A percentile compares a stretch with the other conserved stretches of the same genome.
Conservation (phyloP, 208 protist species). For the Naegleria fowleri region DNA sequence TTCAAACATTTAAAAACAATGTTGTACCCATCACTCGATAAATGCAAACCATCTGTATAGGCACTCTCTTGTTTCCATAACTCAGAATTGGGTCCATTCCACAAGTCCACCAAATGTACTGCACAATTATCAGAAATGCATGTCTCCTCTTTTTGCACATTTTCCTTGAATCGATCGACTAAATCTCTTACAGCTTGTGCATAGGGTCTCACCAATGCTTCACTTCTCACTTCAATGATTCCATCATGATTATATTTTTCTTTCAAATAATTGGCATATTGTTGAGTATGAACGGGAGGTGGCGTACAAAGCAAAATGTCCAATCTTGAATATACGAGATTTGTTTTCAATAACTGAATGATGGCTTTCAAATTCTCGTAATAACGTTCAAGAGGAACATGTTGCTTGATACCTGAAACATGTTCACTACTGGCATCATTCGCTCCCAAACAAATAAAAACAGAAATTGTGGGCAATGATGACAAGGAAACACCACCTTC, state of each 20-base stretch:
- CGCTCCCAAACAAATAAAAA: constrained; percentile 2
- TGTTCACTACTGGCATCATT: neutral
- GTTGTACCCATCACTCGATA: neutral
- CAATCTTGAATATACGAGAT: neutral
- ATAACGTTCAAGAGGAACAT: neutral
- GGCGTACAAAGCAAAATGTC: neutral
- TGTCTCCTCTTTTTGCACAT: too few species aligned
- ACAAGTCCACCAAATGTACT: neutral
- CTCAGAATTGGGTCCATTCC: neutral
- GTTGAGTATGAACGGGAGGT: neutral
- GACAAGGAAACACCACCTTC: too few species aligned
- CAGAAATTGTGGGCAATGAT: neutral
- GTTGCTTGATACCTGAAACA: neutral
- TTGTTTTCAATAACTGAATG: neutral
- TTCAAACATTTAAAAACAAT: neutral
- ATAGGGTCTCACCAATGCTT: neutral
- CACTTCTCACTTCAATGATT: neutral
- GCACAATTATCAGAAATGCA: neutral
- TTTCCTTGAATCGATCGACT: neutral
- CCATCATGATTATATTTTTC: neutral
- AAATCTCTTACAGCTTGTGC: neutral
- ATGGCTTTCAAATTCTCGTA: neutral
- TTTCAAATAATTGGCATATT: neutral
- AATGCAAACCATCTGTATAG: neutral
- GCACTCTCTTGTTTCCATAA: neutral